phyloP scores from a whole-genome alignment of 352 stramenopile genomes.

The Blastocystis sp. region DNA sequence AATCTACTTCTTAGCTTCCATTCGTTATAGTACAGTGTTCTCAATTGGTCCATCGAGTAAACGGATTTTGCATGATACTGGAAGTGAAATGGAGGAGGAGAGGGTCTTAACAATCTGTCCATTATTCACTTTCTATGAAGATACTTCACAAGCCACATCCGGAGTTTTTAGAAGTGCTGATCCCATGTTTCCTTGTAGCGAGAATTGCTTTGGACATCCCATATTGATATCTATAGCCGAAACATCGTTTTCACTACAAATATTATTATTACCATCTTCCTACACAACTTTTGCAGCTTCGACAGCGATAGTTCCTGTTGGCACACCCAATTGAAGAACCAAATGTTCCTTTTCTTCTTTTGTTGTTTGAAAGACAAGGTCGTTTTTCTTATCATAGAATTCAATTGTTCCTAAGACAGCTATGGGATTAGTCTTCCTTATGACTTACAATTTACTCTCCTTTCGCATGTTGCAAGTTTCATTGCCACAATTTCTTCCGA shows the following conservation, averaged over 20 bases:
- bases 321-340: conserved; percentile 56
- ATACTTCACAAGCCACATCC: conserved; percentile 75
- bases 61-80: conserved; percentile 81
- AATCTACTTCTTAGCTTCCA: conserved; percentile 19
- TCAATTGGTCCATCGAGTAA: conserved; percentile 70
- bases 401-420: conserved; percentile 57
- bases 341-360: conserved; percentile 54
- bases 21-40: conserved; percentile 15
- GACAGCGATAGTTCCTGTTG: conserved; percentile 33
- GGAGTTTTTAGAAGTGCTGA: conserved; percentile 78
- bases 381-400: conserved; percentile 58
- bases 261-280: background rate
- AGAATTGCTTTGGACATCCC: conserved; percentile 86
- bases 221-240: conserved; percentile 85
- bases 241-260: conserved; percentile 71
- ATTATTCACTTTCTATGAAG: conserved; percentile 42
- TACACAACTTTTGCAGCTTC: conserved; percentile 55
- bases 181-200: conserved; percentile 81
- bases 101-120: conserved; percentile 69
- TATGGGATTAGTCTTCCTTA: background rate
- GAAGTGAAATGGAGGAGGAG: conserved; percentile 72
- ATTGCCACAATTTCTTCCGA: conserved; percentile 62
- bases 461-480: conserved; percentile 26
- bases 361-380: conserved; percentile 51
- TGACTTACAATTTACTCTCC: conserved; percentile 39